These are phyloP conservation scores for Erythrophleum ivorense DNA, from an alignment of 331 rosid species.

Conservation along the genomic window DNA sequence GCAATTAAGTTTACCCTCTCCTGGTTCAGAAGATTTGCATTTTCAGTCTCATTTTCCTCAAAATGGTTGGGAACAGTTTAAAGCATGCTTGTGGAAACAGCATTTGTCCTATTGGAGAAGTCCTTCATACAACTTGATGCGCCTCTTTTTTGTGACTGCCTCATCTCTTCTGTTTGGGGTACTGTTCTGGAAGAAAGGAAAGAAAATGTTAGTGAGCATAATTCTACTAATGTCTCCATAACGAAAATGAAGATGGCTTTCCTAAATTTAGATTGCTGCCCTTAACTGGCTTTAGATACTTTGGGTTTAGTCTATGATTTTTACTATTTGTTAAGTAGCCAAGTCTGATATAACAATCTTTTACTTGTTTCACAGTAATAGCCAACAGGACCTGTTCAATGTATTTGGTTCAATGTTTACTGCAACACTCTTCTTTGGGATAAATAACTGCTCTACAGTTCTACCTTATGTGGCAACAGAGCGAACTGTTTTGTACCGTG, in stretches of 20 bases:
- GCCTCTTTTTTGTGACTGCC: slow-evolving; percentile 45
- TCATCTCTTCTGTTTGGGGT: slow-evolving; percentile 54
- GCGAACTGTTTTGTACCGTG: slow-evolving; percentile 59
- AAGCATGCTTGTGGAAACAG: slow-evolving; percentile 64
- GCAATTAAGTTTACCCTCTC: slow-evolving; percentile 57
- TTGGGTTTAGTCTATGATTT: neutral
- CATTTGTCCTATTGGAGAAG: slow-evolving; percentile 69
- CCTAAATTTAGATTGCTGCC: neutral
- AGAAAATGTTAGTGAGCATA: slow-evolving; percentile 48
- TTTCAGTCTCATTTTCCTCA: slow-evolving; percentile 57
- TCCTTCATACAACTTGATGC: slow-evolving; percentile 67
- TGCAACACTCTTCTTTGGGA: slow-evolving; percentile 58
- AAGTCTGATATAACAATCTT: neutral
- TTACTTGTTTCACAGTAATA: slow-evolving; percentile 42
- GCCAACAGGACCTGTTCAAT: slow-evolving; percentile 63
- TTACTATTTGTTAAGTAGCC: neutral
- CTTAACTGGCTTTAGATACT: no score
- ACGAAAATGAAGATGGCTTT: no score
- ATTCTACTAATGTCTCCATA: neutral
- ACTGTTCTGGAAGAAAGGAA: slow-evolving; percentile 64
- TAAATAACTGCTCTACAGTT: slow-evolving; percentile 59
- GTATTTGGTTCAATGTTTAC: slow-evolving; percentile 46
- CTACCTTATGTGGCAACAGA: slow-evolving; percentile 52
- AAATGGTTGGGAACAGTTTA: slow-evolving; percentile 61
- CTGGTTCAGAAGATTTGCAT: slow-evolving; percentile 55